A percentile compares a stretch with the other conserved stretches of the same genome.
phyloP scores from a whole-genome alignment of 257 asterid species.

The Jacaranda copaia region DNA sequence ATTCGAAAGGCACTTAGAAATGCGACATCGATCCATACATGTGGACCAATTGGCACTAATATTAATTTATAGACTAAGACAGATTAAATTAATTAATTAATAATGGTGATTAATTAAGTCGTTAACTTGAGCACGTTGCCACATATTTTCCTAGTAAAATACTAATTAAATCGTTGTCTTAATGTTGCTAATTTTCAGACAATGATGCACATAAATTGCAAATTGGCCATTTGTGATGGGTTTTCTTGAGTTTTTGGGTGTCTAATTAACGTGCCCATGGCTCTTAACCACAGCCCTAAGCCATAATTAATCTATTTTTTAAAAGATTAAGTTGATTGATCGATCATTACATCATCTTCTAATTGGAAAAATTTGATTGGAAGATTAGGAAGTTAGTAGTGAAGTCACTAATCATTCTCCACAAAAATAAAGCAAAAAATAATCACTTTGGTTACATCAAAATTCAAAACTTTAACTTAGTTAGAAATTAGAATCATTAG shows the following conservation, averaged over 20 bases:
- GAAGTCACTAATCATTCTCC: background rate
- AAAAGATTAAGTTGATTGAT: background rate
- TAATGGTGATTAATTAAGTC: background rate
- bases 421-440: background rate
- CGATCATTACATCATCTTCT: background rate
- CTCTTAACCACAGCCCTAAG: slow-evolving; percentile 28
- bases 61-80: background rate
- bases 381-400: too few species aligned
- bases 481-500: too few species aligned
- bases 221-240: slow-evolving; percentile 18
- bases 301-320: slow-evolving; percentile 5
- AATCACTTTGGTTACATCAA: too few species aligned
- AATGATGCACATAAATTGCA: slow-evolving; percentile 25
- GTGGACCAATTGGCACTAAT: slow-evolving; percentile 26
- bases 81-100: background rate
- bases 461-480: too few species aligned
- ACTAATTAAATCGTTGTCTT: slow-evolving; percentile 32
- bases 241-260: slow-evolving; percentile 12
- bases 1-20: too few species aligned
- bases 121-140: slow-evolving; percentile 50
- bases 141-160: slow-evolving; percentile 36
- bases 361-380: background rate
- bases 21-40: slow-evolving; percentile 6
- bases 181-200: slow-evolving; percentile 33
- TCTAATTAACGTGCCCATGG: background rate